Base-by-base conservation (phyloP, 1,139 yeast species). In the Yamadazyma dushanensis region DNA sequence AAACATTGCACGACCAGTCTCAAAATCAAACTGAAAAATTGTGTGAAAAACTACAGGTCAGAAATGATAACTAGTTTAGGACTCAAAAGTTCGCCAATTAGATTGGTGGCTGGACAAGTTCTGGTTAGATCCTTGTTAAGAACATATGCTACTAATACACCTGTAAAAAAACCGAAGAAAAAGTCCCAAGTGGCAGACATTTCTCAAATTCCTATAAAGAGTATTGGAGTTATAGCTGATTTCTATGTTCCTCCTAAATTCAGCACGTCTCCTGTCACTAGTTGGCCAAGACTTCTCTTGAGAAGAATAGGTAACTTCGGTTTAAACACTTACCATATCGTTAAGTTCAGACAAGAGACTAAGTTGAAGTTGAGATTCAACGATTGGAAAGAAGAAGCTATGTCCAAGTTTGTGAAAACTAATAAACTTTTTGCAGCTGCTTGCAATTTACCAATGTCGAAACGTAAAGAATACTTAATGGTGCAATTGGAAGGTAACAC, bases 381-480 rank as follows among this genome's bases (percentile, higher is more conserved):
- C 41, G 59, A 59, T 36, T 70, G 76, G 76, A 70, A 70, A 49
- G 75, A 70, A 43, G 50, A 51, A 18, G 73, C 66, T 7, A 62
- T 70, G 46, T 73, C 69, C 26, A 55, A 61, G 39, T 70, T 57
- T 40, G 73, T 70, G 9, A 61, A 55, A 33, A 58, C 69, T 20
- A 70, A 70, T 49, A 69, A 70, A 49, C 54, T 66, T 11, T 70
- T 70, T 53, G 71, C 76, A 14, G 57, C 64, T 15, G 69, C 68
- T 2, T 70, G 75, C 51, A 63, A 57, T 42, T 53, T 58, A 38
- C 56, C 61, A 4, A 34, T 41, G 6, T 40, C 39, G 3, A 59
- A 63, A 37, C 51, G 72, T 37, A 54, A 51, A 32, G 42, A 46
- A 9, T 63, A 64, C 43, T 45, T 68, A 40, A 47, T 44, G 32